Evolutionary conservation across 2,329 filamentous ascomycete genomes (phyloP).

Genomic region (Ilyonectria sp.): DNA sequence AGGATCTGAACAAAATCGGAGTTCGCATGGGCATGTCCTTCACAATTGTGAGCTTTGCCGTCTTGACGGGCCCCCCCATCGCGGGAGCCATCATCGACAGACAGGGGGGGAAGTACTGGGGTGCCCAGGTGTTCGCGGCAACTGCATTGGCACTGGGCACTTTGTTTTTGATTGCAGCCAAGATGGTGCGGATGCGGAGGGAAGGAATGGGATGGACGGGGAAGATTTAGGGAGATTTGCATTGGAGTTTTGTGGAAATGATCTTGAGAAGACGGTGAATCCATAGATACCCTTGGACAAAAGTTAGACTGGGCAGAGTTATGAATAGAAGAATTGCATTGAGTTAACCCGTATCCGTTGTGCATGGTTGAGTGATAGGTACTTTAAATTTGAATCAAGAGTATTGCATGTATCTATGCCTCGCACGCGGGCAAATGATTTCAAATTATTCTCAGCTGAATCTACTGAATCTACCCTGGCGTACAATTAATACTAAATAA

Average conservation of each 20-base stretch:
- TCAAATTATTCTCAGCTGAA: too few relatives aligned
- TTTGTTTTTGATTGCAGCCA: conserved; percentile 56
- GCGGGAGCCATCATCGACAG: conserved; percentile 64
- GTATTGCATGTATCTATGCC: too few relatives aligned
- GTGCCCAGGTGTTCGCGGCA: conserved; percentile 66
- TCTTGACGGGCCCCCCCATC: conserved; percentile 67
- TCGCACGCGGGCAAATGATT: too few relatives aligned
- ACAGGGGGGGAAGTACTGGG: conserved; percentile 59
- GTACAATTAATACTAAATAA: too few relatives aligned
- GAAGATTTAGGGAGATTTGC: conserved; percentile 52
- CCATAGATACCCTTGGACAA: neutral
- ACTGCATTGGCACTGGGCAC: conserved; percentile 58
- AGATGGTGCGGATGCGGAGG: conserved; percentile 56
- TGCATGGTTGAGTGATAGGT: too few relatives aligned
- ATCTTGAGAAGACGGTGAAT: neutral
- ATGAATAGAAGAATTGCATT: neutral
- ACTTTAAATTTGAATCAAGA: too few relatives aligned
- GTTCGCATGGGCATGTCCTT: conserved; percentile 73
- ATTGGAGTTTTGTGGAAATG: neutral
- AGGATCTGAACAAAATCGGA: conserved; percentile 66
- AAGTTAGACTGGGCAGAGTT: neutral
- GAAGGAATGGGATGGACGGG: conserved; percentile 55
- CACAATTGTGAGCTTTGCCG: conserved; percentile 67
- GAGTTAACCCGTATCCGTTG: too few relatives aligned
- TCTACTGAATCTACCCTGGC: too few relatives aligned